These are phyloP conservation scores for Pseudogymnoascus sp. DNA, from an alignment of 2,329 filamentous ascomycete genomes.

Conservation along the genomic window DNA sequence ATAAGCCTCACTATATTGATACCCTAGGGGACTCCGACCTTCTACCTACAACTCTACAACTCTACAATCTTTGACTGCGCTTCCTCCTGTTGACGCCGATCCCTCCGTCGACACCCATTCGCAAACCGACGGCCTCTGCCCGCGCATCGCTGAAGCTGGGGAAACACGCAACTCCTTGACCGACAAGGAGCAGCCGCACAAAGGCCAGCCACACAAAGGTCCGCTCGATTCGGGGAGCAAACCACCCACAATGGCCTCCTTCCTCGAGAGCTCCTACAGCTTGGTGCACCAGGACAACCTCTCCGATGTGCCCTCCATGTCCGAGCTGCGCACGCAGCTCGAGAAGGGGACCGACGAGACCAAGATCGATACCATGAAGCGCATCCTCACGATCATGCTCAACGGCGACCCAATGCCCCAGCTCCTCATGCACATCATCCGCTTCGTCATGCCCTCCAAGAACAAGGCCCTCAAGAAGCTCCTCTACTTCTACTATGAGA, in stretches of 20 bases:
- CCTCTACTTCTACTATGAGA: constrained; percentile 98
- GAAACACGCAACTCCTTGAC: constrained; percentile 1
- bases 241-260: constrained; percentile 72
- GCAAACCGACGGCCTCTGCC: constrained; percentile 10
- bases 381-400: constrained; percentile 92
- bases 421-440: constrained; percentile 98
- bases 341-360: constrained; percentile 91
- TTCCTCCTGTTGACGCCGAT: constrained; percentile 11
- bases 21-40: background rate
- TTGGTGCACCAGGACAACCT: constrained; percentile 97
- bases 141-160: background rate
- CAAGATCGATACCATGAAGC: constrained; percentile 94
- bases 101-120: background rate
- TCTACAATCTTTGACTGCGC: constrained; percentile 9
- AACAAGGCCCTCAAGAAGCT: constrained; percentile 96
- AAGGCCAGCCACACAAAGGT: constrained; percentile 7
- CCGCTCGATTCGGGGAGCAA: constrained; percentile 18
- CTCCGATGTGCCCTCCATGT: constrained; percentile 81
- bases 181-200: constrained; percentile 2
- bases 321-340: constrained; percentile 85
- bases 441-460: constrained; percentile 98
- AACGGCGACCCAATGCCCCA: constrained; percentile 95
- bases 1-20: constrained; percentile 1
- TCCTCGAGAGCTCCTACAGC: constrained; percentile 92
- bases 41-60: background rate